Base-by-base conservation (phyloP, 768 basidiomycete species). In the Ramaria sp. region DNA sequence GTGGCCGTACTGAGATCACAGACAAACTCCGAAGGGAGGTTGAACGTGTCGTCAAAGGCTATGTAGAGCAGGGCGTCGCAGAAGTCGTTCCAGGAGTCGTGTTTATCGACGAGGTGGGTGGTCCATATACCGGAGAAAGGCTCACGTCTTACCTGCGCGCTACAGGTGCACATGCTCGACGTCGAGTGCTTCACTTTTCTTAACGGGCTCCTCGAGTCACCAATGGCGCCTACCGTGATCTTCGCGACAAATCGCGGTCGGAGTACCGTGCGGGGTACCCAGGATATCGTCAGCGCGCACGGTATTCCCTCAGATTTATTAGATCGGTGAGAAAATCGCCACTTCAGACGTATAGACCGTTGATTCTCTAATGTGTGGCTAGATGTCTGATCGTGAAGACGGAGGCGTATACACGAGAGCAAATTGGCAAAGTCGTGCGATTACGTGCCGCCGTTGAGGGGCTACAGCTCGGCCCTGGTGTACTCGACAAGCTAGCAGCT, bases 161-260 rank as follows among this genome's bases (percentile, higher is more conserved):
- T 10, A 5, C 62, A 96, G 93, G 95, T 98, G 22, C 96, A 99
- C 71, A 98, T 98, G 95, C 82, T 99, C 57, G 96, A 99, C 67
- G 94, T 98, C 63, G 96, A 99, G 67, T 97, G 94, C 68, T 99
- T 98, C 73, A 97, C 96, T 4, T 99, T 95, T 70, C 79, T 99
- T 36, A 98, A 98, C 68, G 85, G 92, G 10, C 78, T 97, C 8
- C 78, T 99, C 44, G 96, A 98, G 69, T 93, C 92, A 0, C 83
- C 89, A 2, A 91, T 99, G 83, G 93, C 96, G 3, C 96, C 96
- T 0, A 96, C 96, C 3, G 95, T 99, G 25, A 88, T 99, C 61
- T 76, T 98, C 58, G 96, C 96, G 2, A 96, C 95, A 24, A 99
- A 99, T 66, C 80, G 96, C 20, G 96, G 95, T 3, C 85, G 92